These are phyloP conservation scores for Talaromyces atroroseus DNA, from an alignment of 2,329 filamentous ascomycete genomes.

Conservation along the genomic window DNA sequence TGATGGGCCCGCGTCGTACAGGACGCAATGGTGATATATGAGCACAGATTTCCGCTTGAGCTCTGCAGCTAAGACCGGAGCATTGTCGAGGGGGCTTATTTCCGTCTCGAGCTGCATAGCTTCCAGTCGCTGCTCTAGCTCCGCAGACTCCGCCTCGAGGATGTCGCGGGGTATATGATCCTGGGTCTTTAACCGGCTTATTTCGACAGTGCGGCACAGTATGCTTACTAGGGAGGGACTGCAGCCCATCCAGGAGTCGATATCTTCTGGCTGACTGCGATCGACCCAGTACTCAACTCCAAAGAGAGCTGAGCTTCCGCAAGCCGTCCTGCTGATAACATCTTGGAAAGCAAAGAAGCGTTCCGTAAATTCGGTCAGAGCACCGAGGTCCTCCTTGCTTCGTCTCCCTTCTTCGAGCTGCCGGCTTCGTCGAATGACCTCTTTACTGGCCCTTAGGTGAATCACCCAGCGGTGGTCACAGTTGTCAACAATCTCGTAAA, in stretches of 20 bases:
- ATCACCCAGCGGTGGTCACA: constrained; percentile 45
- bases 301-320: constrained; percentile 44
- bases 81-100: constrained; percentile 21
- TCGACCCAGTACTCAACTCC: constrained; percentile 45
- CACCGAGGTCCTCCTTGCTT: constrained; percentile 16
- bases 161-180: constrained; percentile 20
- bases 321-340: constrained; percentile 48
- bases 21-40: constrained; percentile 43
- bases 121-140: constrained; percentile 30
- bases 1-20: constrained; percentile 39
- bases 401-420: constrained; percentile 14
- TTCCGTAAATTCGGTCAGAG: constrained; percentile 37
- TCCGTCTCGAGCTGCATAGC: constrained; percentile 2
- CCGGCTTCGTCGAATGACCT: constrained; percentile 40
- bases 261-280: constrained; percentile 34
- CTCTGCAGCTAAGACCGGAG: constrained; percentile 35
- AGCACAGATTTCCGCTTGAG: constrained; percentile 41
- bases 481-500: constrained; percentile 42
- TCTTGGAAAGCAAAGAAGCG: constrained; percentile 50
- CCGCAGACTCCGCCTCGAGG: constrained; percentile 30
- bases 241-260: constrained; percentile 43
- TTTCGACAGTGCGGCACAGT: constrained; percentile 44
- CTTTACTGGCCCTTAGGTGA: constrained; percentile 44
- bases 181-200: constrained; percentile 32
- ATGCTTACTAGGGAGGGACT: constrained; percentile 45